Evolutionary conservation across 2,329 filamentous ascomycete genomes (phyloP), one percentile per base, ranked within the genome.

Genomic region (Diaporthe citri): DNA sequence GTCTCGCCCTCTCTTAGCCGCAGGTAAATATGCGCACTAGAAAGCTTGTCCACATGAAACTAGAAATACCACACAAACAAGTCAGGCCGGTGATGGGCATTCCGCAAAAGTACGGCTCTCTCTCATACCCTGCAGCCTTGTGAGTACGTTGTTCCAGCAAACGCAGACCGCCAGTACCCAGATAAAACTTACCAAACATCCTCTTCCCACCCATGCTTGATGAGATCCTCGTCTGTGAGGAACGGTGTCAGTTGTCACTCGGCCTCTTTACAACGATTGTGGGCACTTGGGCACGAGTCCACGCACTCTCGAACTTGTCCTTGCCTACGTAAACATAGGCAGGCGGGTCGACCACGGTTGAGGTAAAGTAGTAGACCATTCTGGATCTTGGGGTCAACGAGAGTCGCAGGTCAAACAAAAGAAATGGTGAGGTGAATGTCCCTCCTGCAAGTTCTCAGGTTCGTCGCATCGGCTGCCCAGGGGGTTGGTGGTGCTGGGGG

Each of bases 11-110:
- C 92, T 22, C 87, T 88, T 79, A 98, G 89, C 46, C 97, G 93
- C 46, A 99, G 91, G 85, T 99, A 99, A 80, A 99, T 95, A 85
- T 99, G 97, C 2, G 97, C 97, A 79, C 94, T 97, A 56, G 96
- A 98, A 46, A 99, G 90, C 83, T 99, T 99, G 88, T 99, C 97
- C 80, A 93, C 97, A 88, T 99, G 97, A 82, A 99, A 99, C 94
- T 96, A 80, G 10, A 67, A 48, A 72, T 7, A 48, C 22, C 28
- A 55, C 34, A 52, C 64, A 56, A 57, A 51, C 67, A 52, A 57
- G 67, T 60, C 57, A 74, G 75, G 52, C 48, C 25, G 13, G 31
- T 55, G 51, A 3, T 62, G 59, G 15, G 56, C 31, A 12, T 51
- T 31, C 15, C 17, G 22, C 15, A 46, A 28, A 17, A 41, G 46